Conservation (phyloP, 2,329 filamentous ascomycete species). For the Diaporthe vaccinii region DNA sequence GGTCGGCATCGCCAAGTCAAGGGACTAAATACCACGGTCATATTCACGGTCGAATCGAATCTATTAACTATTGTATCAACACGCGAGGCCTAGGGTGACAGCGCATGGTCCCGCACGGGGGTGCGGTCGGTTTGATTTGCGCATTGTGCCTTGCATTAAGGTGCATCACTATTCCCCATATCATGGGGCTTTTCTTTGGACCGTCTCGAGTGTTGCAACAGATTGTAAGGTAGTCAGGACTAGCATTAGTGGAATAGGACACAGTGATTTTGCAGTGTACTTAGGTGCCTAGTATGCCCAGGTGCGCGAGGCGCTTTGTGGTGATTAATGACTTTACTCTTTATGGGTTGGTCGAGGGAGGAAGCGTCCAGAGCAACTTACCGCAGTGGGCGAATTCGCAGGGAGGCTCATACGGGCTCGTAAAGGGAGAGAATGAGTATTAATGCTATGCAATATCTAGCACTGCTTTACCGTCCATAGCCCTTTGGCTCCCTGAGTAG, state of each 20-base stretch:
- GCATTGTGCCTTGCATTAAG: conserved; percentile 18
- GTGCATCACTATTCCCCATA: conserved; percentile 21
- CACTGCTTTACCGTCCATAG: not conserved
- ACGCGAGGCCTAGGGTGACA: conserved; percentile 8
- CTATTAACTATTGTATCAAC: conserved; percentile 33
- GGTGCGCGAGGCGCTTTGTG: not conserved
- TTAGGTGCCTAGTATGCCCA: not conserved
- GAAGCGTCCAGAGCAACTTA: not conserved
- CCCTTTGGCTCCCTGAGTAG: not conserved
- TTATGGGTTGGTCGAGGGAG: not conserved
- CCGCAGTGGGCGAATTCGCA: not conserved
- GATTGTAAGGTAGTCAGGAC: conserved; percentile 38
- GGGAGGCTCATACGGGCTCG: not conserved
- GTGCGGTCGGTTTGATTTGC: conserved; percentile 2
- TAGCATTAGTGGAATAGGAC: conserved; percentile 31
- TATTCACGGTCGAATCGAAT: not conserved
- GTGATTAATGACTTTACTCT: conserved; percentile 4
- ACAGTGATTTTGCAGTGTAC: conserved; percentile 9
- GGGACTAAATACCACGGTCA: conserved; percentile 55
- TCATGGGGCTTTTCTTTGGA: conserved; percentile 35
- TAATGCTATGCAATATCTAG: not conserved
- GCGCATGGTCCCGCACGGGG: not conserved
- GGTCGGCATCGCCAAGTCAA: conserved; percentile 90
- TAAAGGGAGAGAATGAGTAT: not conserved
- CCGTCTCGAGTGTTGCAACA: conserved; percentile 36